Conservation (phyloP, 78 protist species). For the Cavenderia fasciculata region DNA sequence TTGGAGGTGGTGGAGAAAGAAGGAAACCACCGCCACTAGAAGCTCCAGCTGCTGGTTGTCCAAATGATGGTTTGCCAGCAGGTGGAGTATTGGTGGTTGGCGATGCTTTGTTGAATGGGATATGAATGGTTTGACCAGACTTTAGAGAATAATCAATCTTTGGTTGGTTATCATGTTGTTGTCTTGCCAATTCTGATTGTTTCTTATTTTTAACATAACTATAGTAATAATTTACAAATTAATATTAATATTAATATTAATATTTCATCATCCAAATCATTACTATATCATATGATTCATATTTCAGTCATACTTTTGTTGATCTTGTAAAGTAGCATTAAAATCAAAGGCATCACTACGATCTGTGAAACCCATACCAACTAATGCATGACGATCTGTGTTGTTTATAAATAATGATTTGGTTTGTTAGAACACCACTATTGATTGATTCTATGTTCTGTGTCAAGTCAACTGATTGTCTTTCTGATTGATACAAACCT, state of each 20-base stretch:
- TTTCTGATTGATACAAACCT: not conserved
- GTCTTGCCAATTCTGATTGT: conserved; percentile 39
- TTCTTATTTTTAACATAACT: conserved; percentile 65
- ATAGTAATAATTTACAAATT: not conserved
- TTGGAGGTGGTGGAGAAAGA: conserved; percentile 70
- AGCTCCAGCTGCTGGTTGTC: not conserved
- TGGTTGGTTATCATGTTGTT: conserved; percentile 51
- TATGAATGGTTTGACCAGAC: conserved; percentile 62
- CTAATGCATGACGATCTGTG: conserved; percentile 80
- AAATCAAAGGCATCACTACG: conserved; percentile 87
- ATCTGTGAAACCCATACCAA: conserved; percentile 87
- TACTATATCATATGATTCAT: not conserved
- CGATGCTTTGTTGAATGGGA: conserved; percentile 40
- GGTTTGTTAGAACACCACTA: no score
- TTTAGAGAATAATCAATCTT: conserved; percentile 59
- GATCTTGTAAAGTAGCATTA: conserved; percentile 84
- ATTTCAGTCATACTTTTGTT: conserved; percentile 58
- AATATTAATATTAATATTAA: not conserved
- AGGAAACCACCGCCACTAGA: conserved; percentile 53
- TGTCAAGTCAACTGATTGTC: not conserved
- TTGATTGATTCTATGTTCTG: not conserved
- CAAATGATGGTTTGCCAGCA: not conserved
- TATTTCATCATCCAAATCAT: not conserved
- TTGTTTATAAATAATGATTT: not conserved
- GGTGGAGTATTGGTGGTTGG: not conserved